Percentiles rank a stretch among this genome's conserved stretches.
Evolutionary conservation across 371 early-diverging fungal species (phyloP).

Genomic region (Mortierella sp.): DNA sequence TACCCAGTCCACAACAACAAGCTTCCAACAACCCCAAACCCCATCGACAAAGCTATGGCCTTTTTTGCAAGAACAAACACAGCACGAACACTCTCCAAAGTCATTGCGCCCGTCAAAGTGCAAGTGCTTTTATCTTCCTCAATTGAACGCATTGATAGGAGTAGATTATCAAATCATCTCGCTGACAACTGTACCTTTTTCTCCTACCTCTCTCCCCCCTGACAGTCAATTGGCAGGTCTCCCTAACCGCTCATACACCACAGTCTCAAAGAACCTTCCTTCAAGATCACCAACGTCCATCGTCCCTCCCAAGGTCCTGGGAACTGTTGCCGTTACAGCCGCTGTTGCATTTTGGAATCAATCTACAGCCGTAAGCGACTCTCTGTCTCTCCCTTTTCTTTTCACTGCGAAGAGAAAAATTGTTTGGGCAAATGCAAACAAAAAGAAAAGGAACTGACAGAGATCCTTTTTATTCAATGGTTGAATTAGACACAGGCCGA

Average conservation of each 20-base stretch:
- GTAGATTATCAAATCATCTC: background rate
- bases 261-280: constrained; percentile 5
- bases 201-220: background rate
- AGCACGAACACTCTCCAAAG: constrained; percentile 6
- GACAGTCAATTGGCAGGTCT: constrained; percentile 5
- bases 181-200: background rate
- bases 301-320: constrained; percentile 6
- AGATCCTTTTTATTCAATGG: background rate
- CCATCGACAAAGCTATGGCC: background rate
- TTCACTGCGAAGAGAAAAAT: background rate
- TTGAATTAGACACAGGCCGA: constrained; percentile 12
- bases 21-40: background rate
- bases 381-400: background rate
- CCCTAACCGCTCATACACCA: constrained; percentile 9
- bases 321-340: constrained; percentile 14
- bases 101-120: constrained; percentile 9
- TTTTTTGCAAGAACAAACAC: constrained; percentile 14
- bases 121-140: background rate
- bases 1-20: background rate
- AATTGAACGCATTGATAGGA: background rate
- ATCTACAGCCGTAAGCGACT: background rate
- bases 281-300: constrained; percentile 1
- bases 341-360: constrained; percentile 10
- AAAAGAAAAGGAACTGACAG: background rate
- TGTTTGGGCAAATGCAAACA: background rate